phyloP scores from a whole-genome alignment of 148 eudicot species.

The Dianthus caryophyllus region DNA sequence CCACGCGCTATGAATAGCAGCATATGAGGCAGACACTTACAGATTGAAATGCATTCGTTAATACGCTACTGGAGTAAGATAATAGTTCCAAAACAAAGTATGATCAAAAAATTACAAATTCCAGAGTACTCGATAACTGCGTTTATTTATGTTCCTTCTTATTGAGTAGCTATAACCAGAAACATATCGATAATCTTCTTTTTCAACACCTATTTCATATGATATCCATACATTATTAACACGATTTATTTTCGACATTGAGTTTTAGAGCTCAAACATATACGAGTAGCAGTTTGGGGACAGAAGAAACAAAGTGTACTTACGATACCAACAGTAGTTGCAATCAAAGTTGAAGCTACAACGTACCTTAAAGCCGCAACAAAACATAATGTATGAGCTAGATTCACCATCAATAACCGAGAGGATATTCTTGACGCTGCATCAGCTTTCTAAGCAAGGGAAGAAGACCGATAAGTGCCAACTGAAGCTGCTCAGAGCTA shows the following conservation, averaged over 20 bases:
- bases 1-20: not conserved
- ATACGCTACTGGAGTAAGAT: no score
- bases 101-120: not conserved
- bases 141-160: not conserved
- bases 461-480: slow-evolving; percentile 64
- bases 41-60: no score
- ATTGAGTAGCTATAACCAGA: not conserved
- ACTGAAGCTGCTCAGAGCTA: slow-evolving; percentile 89
- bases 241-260: not conserved
- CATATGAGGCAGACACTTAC: not conserved
- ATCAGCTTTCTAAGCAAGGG: slow-evolving; percentile 63
- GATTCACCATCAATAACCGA: slow-evolving; percentile 39
- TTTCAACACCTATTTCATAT: not conserved
- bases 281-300: no score
- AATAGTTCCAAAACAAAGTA: not conserved
- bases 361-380: slow-evolving; percentile 12
- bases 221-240: not conserved
- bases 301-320: not conserved
- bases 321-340: slow-evolving; percentile 7
- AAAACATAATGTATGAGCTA: slow-evolving; percentile 5
- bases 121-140: not conserved
- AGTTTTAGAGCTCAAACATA: no score
- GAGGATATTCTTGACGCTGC: slow-evolving; percentile 45
- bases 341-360: slow-evolving; percentile 2
- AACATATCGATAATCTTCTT: not conserved